Evolutionary conservation across 179 eudicot genomes (phyloP), one percentile per base, ranked within the genome.

Genomic region (Silene vulgaris): DNA sequence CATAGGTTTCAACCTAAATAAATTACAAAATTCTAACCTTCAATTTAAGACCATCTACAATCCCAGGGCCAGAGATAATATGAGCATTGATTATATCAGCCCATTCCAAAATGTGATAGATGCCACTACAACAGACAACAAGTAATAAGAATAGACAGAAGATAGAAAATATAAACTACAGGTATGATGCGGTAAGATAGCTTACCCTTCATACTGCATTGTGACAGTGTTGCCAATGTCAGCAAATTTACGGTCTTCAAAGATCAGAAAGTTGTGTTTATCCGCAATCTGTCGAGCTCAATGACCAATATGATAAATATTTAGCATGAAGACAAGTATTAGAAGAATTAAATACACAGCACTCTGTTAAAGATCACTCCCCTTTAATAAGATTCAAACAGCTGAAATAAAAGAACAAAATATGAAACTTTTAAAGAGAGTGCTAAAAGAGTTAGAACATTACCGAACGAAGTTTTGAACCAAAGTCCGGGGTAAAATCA

Each of bases 211-310:
- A 81, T 92, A 92, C 75, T 94, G 98, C 97, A 94, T 90, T 52
- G 97, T 85, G 65, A 87, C 98, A 12, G 97, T 94, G 82, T 94
- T 94, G 48, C 98, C 98, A 76, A 94, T 94, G 80, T 92, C 98
- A 70, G 98, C 98, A 83, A 94, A 94, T 79, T 92, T 94, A 52
- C 97, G 92, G 77, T 94, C 98, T 81, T 94, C 97, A 74, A 94
- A 94, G 70, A 94, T 89, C 54, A 94, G 86, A 82, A 94, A 94
- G 72, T 94, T 89, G 76, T 94, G 98, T 77, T 85, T 94, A n/a
- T 92, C 96, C 72, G 97, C 98, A 83, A 94, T 90, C 98, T 94
- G 81, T 74, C 77, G 57, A 75, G 59, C 69, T 69, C 71, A 71
- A 32, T n/a, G 9, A 73, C 50, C 50, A 63, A 74, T 13, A 52